Evolutionary conservation across 768 basidiomycete genomes (phyloP), one percentile per base, ranked within the genome.

Genomic region (Tricholoma terreum): DNA sequence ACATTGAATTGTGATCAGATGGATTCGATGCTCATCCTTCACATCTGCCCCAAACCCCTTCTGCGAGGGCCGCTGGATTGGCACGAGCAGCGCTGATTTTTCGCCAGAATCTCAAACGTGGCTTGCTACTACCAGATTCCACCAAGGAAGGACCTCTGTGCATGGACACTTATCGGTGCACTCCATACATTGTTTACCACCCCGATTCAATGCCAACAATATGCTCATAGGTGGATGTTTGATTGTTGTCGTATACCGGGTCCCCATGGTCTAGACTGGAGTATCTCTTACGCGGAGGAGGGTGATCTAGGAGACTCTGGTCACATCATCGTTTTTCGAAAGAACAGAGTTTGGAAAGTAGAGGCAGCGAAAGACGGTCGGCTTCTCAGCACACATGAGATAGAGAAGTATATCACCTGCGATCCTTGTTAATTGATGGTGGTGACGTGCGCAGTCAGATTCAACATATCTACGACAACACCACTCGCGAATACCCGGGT

Each of bases 161-260:
- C 67, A 93, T 94, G 92, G 92, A 94, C 66, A 89, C 89, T 6
- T 93, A 88, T 71, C 77, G 90, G 89, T 87, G 60, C 27, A 30
- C 4, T n/a, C 30, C 11, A 15, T 1, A 10, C n/a, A 49, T 36
- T 6, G 12, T 27, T 21, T 35, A 14, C 14, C 22, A 42, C n/a
- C 50, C 14, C 31, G 31, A 38, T 45, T 31, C 15, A 17, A 1
- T 22, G n/a, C n/a, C 22, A 31, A 48, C 9, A n/a, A 17, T 17
- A 9, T 3, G n/a, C 36, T 36, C 34, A 30, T 40, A 90, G 90
- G 50, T 94, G 92, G 92, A 92, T 94, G 92, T 94, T 94, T 62
- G 92, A 94, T 68, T 92, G 90, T 68, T 90, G 84, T 61, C 88
- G 92, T 55, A 77, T 94, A 17, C 92, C 92, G 2, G 88, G 89